Base-by-base conservation (phyloP, 2,329 filamentous ascomycete genomes). In the Teratosphaeria pseudoeucalypti region DNA sequence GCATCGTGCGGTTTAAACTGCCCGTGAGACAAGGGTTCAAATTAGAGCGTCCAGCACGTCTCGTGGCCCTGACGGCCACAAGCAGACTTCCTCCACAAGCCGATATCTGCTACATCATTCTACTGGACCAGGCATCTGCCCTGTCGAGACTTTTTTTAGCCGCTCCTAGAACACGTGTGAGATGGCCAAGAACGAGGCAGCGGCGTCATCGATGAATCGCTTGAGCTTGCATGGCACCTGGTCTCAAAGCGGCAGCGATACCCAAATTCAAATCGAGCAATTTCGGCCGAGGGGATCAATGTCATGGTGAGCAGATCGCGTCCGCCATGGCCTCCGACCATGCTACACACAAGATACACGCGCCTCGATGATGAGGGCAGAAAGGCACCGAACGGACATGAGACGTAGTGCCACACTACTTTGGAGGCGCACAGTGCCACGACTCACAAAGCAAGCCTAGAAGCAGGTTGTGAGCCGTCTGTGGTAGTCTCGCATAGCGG, bases 401-500 rank as follows among this genome's bases (percentile, higher is more conserved):
- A 23, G 23, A 23, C 23, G 23, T 23, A 23, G 23, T 23, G 23
- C 23, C 23, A 23, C 23, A 23, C 23, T 23, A 23, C 23, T 23
- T 23, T 29, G 26, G 52, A 53, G 26, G 26, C 12, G 12, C 52
- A 54, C 3, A 34, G 52, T 34, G 52, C 52, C 26, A 54, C 32
- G 29, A 54, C 43, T 47, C 43, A 47, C 43, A 39, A 14, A 39
- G 34, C 27, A 53, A 53, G 49, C 49, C 29, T 19, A 19, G 27
- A 32, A 55, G 54, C 58, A 64, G 56, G 62, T 57, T 64, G 55
- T 61, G 62, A 57, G 57, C 64, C 63, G 63, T 60, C 60, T 60
- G 57, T 55, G 57, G 64, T 67, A 69, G 67, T 66, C 63, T 63
- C 58, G 64, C 66, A 65, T 70, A 67, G 67, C 64, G 64, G 63